Evolutionary conservation across 1,284 basidiomycete species (phyloP).

Genomic region (Exobasidium cylindrosporum): DNA sequence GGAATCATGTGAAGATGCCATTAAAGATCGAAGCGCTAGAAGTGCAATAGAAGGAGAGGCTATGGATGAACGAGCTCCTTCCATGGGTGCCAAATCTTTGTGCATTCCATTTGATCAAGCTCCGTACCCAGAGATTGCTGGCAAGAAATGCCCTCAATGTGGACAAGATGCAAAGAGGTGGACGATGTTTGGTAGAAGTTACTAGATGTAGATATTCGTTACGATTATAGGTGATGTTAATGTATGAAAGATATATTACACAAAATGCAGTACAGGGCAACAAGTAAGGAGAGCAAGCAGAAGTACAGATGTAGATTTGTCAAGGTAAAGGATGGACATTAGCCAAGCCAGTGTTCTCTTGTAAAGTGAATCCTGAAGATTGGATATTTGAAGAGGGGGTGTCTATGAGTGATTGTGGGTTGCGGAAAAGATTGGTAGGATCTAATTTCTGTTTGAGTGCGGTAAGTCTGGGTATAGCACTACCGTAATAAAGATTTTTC

Average conservation of each 20-base stretch:
- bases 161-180: slow-evolving; percentile 49
- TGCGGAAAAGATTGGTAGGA: slow-evolving; percentile 17
- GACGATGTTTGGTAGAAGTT: slow-evolving; percentile 55
- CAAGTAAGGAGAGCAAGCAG: not conserved
- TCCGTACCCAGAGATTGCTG: slow-evolving; percentile 44
- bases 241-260: not conserved
- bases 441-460: slow-evolving; percentile 17
- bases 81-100: slow-evolving; percentile 96
- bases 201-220: slow-evolving; percentile 22
- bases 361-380: not conserved
- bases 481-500: slow-evolving; percentile 37
- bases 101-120: slow-evolving; percentile 94
- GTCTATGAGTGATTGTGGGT: slow-evolving; percentile 12
- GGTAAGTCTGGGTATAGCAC: slow-evolving; percentile 9
- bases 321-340: not conserved
- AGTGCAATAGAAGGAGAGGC: slow-evolving; percentile 21
- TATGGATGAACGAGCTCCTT: slow-evolving; percentile 78
- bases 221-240: not conserved
- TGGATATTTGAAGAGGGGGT: not conserved
- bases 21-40: slow-evolving; percentile 87
- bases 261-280: not conserved
- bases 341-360: not conserved
- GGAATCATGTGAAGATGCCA: slow-evolving; percentile 91
- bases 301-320: too few relatives aligned
- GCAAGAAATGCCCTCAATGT: slow-evolving; percentile 50